phyloP scores from a whole-genome alignment of 2,329 filamentous ascomycete species.

The Aspergillus aculeatus region DNA sequence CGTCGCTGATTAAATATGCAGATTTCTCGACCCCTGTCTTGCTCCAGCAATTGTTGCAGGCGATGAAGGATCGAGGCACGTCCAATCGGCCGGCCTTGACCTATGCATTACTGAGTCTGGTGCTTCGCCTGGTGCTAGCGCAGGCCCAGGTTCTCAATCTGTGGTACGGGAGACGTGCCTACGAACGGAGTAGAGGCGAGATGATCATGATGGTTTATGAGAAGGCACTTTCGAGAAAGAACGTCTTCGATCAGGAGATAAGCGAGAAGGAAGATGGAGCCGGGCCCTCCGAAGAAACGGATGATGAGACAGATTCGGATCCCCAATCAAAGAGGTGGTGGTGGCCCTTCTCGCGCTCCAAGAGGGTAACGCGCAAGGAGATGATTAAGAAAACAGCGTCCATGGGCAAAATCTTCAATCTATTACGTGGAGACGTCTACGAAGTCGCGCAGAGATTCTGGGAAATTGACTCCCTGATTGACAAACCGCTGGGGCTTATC shows the following conservation, averaged over 20 bases:
- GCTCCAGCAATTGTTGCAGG: slow-evolving; percentile 67
- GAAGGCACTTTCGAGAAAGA: slow-evolving; percentile 70
- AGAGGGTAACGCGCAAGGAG: slow-evolving; percentile 26
- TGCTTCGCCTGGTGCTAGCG: slow-evolving; percentile 59
- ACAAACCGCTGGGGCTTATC: slow-evolving; percentile 73
- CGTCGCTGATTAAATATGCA: slow-evolving; percentile 28
- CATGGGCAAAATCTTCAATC: slow-evolving; percentile 85
- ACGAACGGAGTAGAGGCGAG: slow-evolving; percentile 81
- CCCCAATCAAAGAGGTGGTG: slow-evolving; percentile 27
- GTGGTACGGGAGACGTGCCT: slow-evolving; percentile 81
- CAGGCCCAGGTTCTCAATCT: slow-evolving; percentile 68
- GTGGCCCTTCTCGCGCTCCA: slow-evolving; percentile 25
- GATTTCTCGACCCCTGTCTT: slow-evolving; percentile 65
- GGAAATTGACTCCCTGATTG: slow-evolving; percentile 76
- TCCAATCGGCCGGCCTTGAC: slow-evolving; percentile 59
- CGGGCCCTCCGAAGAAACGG: slow-evolving; percentile 13
- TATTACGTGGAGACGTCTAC: slow-evolving; percentile 63
- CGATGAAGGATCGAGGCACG: slow-evolving; percentile 57
- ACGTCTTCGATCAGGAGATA: slow-evolving; percentile 41
- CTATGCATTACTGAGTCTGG: slow-evolving; percentile 64
- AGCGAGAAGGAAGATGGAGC: slow-evolving; percentile 27
- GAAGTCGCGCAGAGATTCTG: slow-evolving; percentile 63
- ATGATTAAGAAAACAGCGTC: slow-evolving; percentile 62
- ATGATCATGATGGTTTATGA: slow-evolving; percentile 83
- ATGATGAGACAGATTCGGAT: slow-evolving; percentile 19